These are phyloP conservation scores for Theileria annulata DNA, from an alignment of 169 alveolate genomes.

Conservation along the genomic window DNA sequence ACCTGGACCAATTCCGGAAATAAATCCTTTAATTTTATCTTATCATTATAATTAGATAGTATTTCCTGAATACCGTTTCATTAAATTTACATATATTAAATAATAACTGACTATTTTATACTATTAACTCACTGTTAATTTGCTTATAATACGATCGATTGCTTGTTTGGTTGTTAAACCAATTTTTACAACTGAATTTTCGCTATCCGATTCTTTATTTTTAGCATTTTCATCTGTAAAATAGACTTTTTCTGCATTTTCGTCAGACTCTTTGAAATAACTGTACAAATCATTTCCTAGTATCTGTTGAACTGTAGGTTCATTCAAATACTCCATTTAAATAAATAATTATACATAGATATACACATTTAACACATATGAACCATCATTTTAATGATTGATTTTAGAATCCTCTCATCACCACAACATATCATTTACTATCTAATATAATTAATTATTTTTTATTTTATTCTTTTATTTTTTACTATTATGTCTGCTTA, in stretches of 20 bases:
- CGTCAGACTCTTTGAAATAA: neutral
- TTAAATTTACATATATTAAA: neutral
- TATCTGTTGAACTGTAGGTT: neutral
- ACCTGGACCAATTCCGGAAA: conserved; percentile 9
- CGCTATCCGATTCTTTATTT: conserved; percentile 2
- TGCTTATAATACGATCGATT: conserved; percentile 37
- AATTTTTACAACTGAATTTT: conserved; percentile 16
- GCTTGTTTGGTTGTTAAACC: conserved; percentile 62
- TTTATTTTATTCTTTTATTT: neutral
- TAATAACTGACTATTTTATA: neutral
- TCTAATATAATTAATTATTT: neutral
- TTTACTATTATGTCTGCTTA: conserved; percentile 75
- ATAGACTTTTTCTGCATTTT: neutral
- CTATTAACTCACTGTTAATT: conserved; percentile 38
- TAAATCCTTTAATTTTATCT: neutral
- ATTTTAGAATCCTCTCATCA: neutral
- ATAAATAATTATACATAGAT: neutral
- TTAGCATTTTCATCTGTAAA: neutral
- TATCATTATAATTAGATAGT: neutral
- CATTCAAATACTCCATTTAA: neutral
- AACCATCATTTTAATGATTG: neutral
- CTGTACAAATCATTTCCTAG: neutral
- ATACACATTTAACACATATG: neutral
- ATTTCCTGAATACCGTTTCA: neutral
- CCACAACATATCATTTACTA: conserved; percentile 5